Base-by-base conservation (phyloP, 805 yeast genomes). In the Wickerhamiella musiphila region DNA sequence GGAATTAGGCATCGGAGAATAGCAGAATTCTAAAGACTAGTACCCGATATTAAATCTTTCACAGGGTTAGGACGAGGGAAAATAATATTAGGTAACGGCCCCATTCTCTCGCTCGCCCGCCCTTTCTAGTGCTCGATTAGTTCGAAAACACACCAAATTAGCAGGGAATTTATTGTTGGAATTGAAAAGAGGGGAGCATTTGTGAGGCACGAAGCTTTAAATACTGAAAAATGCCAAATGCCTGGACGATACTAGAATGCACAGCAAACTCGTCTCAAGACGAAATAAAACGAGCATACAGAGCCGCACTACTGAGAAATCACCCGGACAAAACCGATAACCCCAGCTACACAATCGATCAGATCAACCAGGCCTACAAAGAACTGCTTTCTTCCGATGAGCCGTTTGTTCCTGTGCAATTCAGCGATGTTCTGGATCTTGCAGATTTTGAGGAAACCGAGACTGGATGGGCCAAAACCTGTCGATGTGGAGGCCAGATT, bases 251-350 rank as follows among this genome's bases (percentile, higher is more conserved):
- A 0, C 60, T 82, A n/a, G 74, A 66, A 4, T 26, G 46, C n/a
- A 14, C 35, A 0, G 54, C 76, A 2, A 45, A 51, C 0, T 53
- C 59, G 2, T 48, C 52, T 3, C 63, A 23, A 67, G 3, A 37
- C 53, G 14, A 37, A 10, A 60, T 84, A 18, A 73, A 69, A 40
- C 48, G 49, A 6, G 84, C 92, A 0, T 86, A 84, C 49, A 66
- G 63, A 35, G 56, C 51, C 21, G 65, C 65, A 11, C 60, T 86
- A 5, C 57, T 86, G 2, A 46, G 51, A 3, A 51, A 66, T 2
- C 96, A 86, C 51, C 96, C 96, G 1, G 96, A 86, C 49, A 84
- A 83, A 32, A 20, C 14, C 30, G 13, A 25, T 16, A 26, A 17
- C 15, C 12, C 10, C 6, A n/a, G n/a, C n/a, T 22, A 26, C 22